Conservation (phyloP, 257 asterid species). For the Paulownia fortunei region DNA sequence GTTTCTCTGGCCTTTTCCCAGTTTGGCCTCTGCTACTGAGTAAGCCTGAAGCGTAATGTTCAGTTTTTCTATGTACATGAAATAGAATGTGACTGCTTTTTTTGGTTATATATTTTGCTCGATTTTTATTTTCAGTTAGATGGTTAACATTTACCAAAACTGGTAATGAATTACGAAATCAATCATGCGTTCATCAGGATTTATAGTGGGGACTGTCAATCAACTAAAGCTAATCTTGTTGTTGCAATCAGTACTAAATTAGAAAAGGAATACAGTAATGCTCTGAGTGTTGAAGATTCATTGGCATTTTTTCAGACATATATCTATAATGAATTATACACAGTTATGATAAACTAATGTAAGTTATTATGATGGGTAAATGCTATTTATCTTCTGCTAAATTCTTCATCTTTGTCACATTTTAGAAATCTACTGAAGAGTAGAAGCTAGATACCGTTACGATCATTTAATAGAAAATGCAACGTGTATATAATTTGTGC, state of each 20-base stretch:
- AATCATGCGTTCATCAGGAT: background rate
- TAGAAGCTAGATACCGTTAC: background rate
- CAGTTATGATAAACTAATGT: background rate
- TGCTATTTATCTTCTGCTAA: background rate
- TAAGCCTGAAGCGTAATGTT: constrained; percentile 37
- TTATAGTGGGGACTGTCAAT: background rate
- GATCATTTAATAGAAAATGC: background rate
- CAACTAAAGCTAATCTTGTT: background rate
- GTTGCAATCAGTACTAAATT: background rate
- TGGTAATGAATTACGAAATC: background rate
- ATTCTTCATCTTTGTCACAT: background rate
- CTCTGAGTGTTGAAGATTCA: background rate
- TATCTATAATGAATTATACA: background rate
- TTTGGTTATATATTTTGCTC: background rate
- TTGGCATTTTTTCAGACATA: background rate
- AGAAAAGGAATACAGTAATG: background rate
- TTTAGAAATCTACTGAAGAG: background rate
- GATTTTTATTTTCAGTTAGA: background rate
- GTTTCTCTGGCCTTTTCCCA: constrained; percentile 52
- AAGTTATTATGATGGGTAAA: background rate
- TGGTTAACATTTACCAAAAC: background rate
- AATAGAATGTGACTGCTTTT: background rate
- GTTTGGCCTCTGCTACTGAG: constrained; percentile 49
- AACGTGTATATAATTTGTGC: background rate
- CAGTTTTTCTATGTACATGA: background rate